Evolutionary conservation across 2,329 filamentous ascomycete species (phyloP).

Genomic region (Tricladium varicosporioides): DNA sequence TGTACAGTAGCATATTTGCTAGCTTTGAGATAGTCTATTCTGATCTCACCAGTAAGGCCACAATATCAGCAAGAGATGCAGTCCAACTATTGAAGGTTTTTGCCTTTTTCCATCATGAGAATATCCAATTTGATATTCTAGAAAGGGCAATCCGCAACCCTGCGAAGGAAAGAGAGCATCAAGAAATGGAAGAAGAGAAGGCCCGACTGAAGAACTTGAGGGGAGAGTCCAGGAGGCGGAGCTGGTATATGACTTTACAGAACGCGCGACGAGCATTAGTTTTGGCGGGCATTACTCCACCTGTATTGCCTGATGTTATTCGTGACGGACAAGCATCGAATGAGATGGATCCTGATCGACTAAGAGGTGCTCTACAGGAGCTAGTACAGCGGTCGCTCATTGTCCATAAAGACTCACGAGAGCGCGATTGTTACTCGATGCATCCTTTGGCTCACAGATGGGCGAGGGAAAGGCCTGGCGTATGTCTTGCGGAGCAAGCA

Average conservation of each 20-base stretch:
- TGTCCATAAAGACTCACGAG: background rate
- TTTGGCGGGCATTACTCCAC: too few species aligned
- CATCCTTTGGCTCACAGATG: constrained; percentile 4
- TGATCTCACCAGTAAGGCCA: constrained; percentile 22
- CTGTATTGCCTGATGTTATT: too few species aligned
- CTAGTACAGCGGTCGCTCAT: too few species aligned
- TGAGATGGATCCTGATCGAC: too few species aligned
- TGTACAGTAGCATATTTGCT: constrained; percentile 28
- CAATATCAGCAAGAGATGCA: constrained; percentile 29
- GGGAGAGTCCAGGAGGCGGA: too few species aligned
- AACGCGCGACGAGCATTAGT: too few species aligned
- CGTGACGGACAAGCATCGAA: too few species aligned
- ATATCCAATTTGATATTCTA: constrained; percentile 29
- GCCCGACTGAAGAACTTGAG: background rate
- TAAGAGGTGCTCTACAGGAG: too few species aligned
- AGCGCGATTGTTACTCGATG: background rate
- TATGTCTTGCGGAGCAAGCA: background rate
- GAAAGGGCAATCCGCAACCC: constrained; percentile 21
- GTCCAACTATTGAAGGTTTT: constrained; percentile 35
- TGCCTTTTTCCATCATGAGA: constrained; percentile 33
- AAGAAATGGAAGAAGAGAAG: background rate
- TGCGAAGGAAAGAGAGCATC: constrained; percentile 9
- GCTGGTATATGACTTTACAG: too few species aligned
- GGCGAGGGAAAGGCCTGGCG: background rate
- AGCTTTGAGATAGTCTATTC: constrained; percentile 31